These are phyloP conservation scores for Persicaria maculosa DNA, from an alignment of 148 eudicot species.

Conservation along the genomic window DNA sequence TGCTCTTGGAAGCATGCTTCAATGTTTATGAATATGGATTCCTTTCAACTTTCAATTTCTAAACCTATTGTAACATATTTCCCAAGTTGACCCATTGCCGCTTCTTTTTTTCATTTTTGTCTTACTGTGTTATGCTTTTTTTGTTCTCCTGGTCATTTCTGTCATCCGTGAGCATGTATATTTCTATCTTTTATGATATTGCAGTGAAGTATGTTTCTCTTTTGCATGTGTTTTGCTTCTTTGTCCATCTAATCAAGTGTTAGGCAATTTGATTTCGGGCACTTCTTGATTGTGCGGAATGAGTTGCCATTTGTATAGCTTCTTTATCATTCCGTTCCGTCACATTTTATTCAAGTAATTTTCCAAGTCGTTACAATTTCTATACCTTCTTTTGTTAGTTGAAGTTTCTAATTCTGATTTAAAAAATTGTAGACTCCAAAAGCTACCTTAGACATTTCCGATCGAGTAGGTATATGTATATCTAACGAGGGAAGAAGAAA, in stretches of 20 bases:
- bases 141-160: neutral
- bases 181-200: neutral
- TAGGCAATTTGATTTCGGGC: slow-evolving; percentile 32
- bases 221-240: slow-evolving; percentile 1
- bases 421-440: no score
- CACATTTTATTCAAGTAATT: no score
- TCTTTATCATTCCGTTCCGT: no score
- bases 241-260: neutral
- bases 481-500: no score
- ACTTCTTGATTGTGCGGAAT: slow-evolving; percentile 1
- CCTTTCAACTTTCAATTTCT: neutral
- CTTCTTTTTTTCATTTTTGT: neutral
- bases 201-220: neutral
- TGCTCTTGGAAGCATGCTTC: neutral
- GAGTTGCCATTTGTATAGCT: no score
- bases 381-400: no score
- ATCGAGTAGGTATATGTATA: no score
- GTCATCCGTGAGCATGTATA: neutral
- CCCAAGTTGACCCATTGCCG: neutral
- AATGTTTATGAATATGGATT: neutral
- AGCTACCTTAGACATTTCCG: no score
- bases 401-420: no score
- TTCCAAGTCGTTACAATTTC: no score
- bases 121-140: neutral
- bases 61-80: neutral